phyloP scores from a whole-genome alignment of 371 early-diverging fungal species.

The Mucor piriformis region DNA sequence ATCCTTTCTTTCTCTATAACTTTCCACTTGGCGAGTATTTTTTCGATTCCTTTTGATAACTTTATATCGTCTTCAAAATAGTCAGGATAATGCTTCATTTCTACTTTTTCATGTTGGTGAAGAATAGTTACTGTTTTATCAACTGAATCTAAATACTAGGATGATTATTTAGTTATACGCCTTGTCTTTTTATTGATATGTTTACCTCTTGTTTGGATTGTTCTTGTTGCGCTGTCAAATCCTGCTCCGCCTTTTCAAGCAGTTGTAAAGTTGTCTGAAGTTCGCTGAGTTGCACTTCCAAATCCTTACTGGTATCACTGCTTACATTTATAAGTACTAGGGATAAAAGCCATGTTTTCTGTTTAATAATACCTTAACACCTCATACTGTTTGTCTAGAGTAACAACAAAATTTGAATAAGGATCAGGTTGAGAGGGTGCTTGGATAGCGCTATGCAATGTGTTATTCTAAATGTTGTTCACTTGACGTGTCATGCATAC shows the following conservation, averaged over 20 bases:
- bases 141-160: neutral
- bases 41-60: neutral
- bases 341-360: neutral
- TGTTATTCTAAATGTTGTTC: neutral
- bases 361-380: conserved; percentile 16
- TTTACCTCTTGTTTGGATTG: conserved; percentile 1
- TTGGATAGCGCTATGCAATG: neutral
- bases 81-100: too few relatives aligned
- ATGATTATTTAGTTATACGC: too few relatives aligned
- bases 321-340: neutral
- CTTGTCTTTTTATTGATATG: too few relatives aligned
- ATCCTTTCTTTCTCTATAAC: neutral
- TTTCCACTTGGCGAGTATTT: neutral
- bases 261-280: neutral
- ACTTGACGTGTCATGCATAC: neutral
- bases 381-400: conserved; percentile 16
- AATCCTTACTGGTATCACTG: neutral
- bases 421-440: conserved; percentile 11
- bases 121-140: neutral
- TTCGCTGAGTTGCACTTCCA: neutral
- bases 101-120: neutral
- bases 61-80: neutral
- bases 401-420: conserved; percentile 3
- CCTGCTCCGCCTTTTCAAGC: neutral
- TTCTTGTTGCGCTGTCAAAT: neutral